Percentiles rank a stretch among this genome's conserved stretches.
phyloP scores from a whole-genome alignment of 192 early-diverging fungal species.

The Gonapodya prolifera region DNA sequence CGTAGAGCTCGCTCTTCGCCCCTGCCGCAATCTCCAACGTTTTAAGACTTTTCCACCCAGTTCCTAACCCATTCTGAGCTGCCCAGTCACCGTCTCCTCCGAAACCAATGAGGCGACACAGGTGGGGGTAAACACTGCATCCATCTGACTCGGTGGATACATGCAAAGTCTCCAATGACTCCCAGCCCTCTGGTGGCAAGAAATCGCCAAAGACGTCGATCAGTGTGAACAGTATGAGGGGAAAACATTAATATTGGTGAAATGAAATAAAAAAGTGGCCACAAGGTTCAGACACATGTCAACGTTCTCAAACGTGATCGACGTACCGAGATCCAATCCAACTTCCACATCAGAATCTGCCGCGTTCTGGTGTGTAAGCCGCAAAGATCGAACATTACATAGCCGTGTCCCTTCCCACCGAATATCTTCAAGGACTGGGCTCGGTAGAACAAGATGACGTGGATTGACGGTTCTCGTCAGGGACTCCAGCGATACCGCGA shows the following conservation, averaged over 20 bases:
- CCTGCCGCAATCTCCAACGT: background rate
- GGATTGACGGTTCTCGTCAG: background rate
- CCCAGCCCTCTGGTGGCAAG: background rate
- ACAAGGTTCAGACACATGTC: background rate
- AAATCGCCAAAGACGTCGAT: background rate
- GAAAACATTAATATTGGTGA: background rate
- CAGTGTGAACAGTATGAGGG: background rate
- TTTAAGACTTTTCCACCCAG: background rate
- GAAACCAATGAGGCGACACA: background rate
- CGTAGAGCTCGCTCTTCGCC: background rate
- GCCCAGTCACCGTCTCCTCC: background rate
- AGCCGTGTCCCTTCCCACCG: background rate
- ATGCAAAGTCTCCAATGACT: background rate
- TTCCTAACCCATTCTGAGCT: background rate
- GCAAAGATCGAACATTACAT: background rate
- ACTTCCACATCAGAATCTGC: background rate
- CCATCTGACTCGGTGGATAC: background rate
- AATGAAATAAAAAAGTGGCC: background rate
- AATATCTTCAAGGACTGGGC: background rate
- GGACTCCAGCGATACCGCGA: background rate
- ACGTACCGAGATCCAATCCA: background rate
- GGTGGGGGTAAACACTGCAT: background rate
- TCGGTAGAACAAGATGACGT: background rate
- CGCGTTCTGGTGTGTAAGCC: background rate
- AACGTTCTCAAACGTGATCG: too few species aligned